These are phyloP conservation scores for Plenodomus lindquistii DNA, from an alignment of 2,329 filamentous ascomycete species.

Conservation along the genomic window DNA sequence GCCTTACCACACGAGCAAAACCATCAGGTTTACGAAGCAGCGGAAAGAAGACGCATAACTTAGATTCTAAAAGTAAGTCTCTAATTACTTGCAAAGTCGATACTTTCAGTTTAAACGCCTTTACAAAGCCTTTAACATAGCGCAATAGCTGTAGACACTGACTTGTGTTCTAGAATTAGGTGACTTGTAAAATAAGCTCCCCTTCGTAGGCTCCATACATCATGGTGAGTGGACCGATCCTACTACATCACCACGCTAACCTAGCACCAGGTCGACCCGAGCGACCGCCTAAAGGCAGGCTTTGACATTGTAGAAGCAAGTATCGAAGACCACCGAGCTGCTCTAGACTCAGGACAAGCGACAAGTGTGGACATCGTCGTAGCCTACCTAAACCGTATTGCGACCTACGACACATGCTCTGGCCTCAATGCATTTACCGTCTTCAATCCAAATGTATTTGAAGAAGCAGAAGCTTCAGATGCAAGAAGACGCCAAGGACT, in stretches of 20 bases:
- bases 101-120: no score
- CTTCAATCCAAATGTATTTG: constrained; percentile 52
- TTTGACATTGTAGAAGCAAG: constrained; percentile 53
- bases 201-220: no score
- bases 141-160: no score
- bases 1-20: no score
- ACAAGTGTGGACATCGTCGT: constrained; percentile 53
- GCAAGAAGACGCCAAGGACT: constrained; percentile 46
- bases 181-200: no score
- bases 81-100: no score
- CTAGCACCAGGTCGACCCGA: neutral
- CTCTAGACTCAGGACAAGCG: constrained; percentile 45
- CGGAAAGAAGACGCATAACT: no score
- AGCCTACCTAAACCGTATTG: constrained; percentile 54
- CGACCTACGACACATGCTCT: constrained; percentile 50
- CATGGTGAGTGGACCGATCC: neutral
- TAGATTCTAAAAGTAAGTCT: no score
- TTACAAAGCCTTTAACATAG: no score
- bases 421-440: constrained; percentile 55
- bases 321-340: constrained; percentile 50
- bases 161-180: no score
- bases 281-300: neutral
- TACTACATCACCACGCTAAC: neutral
- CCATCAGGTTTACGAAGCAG: no score
- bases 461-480: constrained; percentile 55